These are phyloP conservation scores for Akanthomyces uredinophilus DNA, from an alignment of 2,329 filamentous ascomycete genomes.

Conservation along the genomic window DNA sequence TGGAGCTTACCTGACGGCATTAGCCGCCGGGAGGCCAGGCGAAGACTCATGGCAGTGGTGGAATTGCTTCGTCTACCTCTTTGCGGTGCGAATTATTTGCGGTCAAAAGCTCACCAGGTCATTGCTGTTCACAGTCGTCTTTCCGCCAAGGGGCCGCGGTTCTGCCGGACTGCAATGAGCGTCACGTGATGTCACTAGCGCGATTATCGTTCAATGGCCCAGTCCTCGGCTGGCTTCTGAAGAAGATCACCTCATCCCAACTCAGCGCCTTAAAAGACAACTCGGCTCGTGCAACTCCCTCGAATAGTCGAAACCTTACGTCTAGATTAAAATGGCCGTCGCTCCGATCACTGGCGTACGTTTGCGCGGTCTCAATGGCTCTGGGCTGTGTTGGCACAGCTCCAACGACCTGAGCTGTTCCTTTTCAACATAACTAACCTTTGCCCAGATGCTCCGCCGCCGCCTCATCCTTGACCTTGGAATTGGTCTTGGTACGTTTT, in stretches of 20 bases:
- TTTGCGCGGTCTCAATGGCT: slow-evolving; percentile 32
- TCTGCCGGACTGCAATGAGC: slow-evolving; percentile 12
- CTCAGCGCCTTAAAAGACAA: slow-evolving; percentile 20
- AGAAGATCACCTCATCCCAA: slow-evolving; percentile 17
- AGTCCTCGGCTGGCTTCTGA: slow-evolving; percentile 4
- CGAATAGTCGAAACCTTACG: slow-evolving; percentile 21
- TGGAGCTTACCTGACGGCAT: slow-evolving; percentile 51
- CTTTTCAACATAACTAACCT: slow-evolving; percentile 27
- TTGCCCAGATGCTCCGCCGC: slow-evolving; percentile 53
- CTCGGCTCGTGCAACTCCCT: slow-evolving; percentile 19
- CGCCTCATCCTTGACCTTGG: slow-evolving; percentile 52
- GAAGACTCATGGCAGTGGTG: slow-evolving; percentile 55
- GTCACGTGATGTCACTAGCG: slow-evolving; percentile 26
- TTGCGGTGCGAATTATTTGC: slow-evolving; percentile 24
- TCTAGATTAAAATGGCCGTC: slow-evolving; percentile 44
- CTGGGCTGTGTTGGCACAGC: neutral
- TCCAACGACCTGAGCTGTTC: slow-evolving; percentile 5
- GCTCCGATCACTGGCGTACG: slow-evolving; percentile 57
- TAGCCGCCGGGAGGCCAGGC: slow-evolving; percentile 58
- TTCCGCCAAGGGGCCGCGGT: slow-evolving; percentile 22
- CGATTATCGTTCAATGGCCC: slow-evolving; percentile 29
- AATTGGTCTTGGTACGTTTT: slow-evolving; percentile 50
- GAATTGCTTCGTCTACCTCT: slow-evolving; percentile 19
- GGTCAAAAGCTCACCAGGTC: slow-evolving; percentile 6
- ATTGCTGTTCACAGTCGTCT: neutral